phyloP scores from a whole-genome alignment of 1,139 yeast genomes.

The Kodamaea fungicola region DNA sequence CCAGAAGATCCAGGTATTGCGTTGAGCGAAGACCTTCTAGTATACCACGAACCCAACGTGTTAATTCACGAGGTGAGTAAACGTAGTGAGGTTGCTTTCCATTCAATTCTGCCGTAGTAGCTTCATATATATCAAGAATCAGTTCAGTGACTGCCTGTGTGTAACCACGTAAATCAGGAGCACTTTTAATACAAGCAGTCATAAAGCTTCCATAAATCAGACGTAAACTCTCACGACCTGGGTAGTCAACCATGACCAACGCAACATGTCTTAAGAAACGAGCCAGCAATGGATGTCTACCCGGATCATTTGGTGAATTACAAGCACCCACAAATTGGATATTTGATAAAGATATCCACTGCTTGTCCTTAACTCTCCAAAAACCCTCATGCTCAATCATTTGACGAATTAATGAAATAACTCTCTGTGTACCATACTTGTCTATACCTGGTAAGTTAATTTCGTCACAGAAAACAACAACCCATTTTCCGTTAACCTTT shows the following conservation, averaged over 20 bases:
- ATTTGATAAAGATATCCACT: conserved; percentile 66
- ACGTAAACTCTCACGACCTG: conserved; percentile 57
- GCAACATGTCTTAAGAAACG: conserved; percentile 70
- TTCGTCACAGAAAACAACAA: conserved; percentile 90
- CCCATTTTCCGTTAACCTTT: conserved; percentile 59
- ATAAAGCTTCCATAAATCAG: conserved; percentile 67
- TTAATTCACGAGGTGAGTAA: conserved; percentile 87
- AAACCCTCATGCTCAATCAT: conserved; percentile 74
- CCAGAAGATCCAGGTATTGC: conserved; percentile 33
- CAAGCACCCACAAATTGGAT: conserved; percentile 93
- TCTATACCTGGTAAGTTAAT: conserved; percentile 78
- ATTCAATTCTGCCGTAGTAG: conserved; percentile 41
- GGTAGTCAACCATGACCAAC: conserved; percentile 77
- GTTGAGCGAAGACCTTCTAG: conserved; percentile 49
- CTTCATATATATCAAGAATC: conserved; percentile 61
- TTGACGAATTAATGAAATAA: conserved; percentile 74
- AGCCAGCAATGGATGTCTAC: conserved; percentile 57
- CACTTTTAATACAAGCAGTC: conserved; percentile 54
- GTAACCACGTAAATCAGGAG: conserved; percentile 61
- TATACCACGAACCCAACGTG: conserved; percentile 85
- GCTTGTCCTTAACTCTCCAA: conserved; percentile 59
- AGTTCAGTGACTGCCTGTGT: conserved; percentile 54
- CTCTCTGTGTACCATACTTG: conserved; percentile 71
- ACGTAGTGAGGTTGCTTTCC: conserved; percentile 55
- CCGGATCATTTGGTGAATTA: conserved; percentile 82